A percentile compares a stretch with the other conserved stretches of the same genome.
Conservation (phyloP, 148 eudicot genomes). For the Camellia lanceoleosa region DNA sequence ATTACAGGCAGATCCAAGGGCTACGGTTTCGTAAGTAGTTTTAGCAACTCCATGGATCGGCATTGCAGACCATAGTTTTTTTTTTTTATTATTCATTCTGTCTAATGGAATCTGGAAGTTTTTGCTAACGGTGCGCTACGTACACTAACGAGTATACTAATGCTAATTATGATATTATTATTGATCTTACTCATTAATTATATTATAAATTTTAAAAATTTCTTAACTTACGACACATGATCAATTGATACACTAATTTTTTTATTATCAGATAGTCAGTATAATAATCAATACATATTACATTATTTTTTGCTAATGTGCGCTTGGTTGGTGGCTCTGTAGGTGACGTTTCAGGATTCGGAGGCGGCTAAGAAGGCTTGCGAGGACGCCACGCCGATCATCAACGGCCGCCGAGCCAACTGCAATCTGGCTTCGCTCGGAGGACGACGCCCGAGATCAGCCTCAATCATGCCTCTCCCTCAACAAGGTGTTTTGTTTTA, state of each 20-base stretch:
- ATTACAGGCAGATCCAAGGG: conserved; percentile 88
- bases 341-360: conserved; percentile 89
- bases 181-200: no score
- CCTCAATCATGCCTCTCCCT: conserved; percentile 31
- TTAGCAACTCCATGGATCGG: not conserved
- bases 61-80: not conserved
- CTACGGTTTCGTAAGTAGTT: conserved; percentile 76
- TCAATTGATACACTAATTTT: no score
- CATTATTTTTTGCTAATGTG: not conserved
- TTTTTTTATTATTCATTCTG: no score
- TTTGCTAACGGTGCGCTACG: not conserved
- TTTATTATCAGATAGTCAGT: no score
- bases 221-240: no score
- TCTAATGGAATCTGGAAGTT: no score
- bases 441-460: conserved; percentile 63
- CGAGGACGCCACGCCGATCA: conserved; percentile 80
- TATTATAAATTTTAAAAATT: no score
- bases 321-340: not conserved
- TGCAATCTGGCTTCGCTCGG: conserved; percentile 94
- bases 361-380: conserved; percentile 92
- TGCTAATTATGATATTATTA: no score
- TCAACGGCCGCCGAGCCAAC: conserved; percentile 93
- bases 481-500: conserved; percentile 26
- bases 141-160: no score
- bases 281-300: no score